Conservation (phyloP, 768 basidiomycete genomes). For the Hygrocybe punicea region DNA sequence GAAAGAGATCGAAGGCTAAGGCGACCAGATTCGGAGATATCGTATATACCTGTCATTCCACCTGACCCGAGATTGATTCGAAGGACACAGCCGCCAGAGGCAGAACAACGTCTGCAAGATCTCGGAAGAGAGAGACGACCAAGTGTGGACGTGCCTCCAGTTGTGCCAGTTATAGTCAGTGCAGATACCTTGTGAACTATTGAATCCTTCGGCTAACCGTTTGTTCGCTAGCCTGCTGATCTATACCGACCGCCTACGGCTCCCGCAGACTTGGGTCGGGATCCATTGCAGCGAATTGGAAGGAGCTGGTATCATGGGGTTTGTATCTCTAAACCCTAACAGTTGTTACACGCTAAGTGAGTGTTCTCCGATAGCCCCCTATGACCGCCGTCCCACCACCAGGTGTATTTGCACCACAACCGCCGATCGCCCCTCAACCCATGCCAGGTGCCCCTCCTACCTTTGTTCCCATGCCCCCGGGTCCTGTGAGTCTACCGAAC, state of each 20-base stretch:
- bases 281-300: not conserved
- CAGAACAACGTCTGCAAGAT: not conserved
- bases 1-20: not conserved
- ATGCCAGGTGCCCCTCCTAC: slow-evolving; percentile 24
- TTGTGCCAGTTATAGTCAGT: slow-evolving; percentile 29
- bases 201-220: not conserved
- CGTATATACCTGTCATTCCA: slow-evolving; percentile 4
- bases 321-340: not conserved
- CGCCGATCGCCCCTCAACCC: slow-evolving; percentile 12
- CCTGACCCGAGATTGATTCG: slow-evolving; percentile 1
- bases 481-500: slow-evolving; percentile 44
- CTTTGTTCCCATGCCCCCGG: slow-evolving; percentile 48
- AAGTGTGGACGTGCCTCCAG: slow-evolving; percentile 13
- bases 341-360: not conserved
- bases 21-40: slow-evolving; percentile 5
- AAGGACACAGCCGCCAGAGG: not conserved
- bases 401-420: slow-evolving; percentile 21
- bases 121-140: not conserved
- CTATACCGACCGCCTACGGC: slow-evolving; percentile 27
- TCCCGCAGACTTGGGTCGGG: slow-evolving; percentile 24
- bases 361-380: slow-evolving; percentile 1
- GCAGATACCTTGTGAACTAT: not conserved
- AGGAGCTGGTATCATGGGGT: slow-evolving; percentile 37
- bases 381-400: slow-evolving; percentile 24
- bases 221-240: slow-evolving; percentile 6